These are phyloP conservation scores for Fusarium tupiense DNA, from an alignment of 2,329 filamentous ascomycete genomes.

Conservation along the genomic window DNA sequence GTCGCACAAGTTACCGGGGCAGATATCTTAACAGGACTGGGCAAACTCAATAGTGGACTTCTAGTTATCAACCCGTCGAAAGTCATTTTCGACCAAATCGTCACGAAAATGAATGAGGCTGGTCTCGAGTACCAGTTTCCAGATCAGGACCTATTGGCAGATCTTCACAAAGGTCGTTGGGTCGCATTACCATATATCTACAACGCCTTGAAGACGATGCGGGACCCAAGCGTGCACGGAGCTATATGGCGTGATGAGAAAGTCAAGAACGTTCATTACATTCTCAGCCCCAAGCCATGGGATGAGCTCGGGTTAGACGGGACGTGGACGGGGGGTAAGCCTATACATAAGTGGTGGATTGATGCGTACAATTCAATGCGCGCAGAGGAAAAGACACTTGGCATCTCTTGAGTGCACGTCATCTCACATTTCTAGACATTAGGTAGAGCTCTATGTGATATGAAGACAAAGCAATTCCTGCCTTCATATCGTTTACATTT, in stretches of 20 bases:
- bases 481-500: accelerated
- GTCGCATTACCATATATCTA: conserved; percentile 8
- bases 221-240: background rate
- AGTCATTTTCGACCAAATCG: background rate
- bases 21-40: background rate
- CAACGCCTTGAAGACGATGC: conserved; percentile 22
- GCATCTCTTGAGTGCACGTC: accelerated
- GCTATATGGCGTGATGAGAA: conserved; percentile 6
- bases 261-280: conserved; percentile 27
- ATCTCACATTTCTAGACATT: accelerated
- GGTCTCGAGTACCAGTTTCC: background rate
- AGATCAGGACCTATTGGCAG: conserved; percentile 13
- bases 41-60: conserved; percentile 20
- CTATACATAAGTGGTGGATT: conserved; percentile 23
- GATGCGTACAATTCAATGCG: conserved; percentile 3
- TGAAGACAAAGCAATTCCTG: background rate
- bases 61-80: conserved; percentile 13
- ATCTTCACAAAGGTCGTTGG: conserved; percentile 4
- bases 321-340: background rate
- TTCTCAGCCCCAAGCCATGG: conserved; percentile 20
- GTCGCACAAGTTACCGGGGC: background rate
- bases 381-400: background rate
- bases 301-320: background rate
- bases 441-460: no score
- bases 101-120: background rate